phyloP scores from a whole-genome alignment of 164 flowering plant species.

The Dillenia turbinata region DNA sequence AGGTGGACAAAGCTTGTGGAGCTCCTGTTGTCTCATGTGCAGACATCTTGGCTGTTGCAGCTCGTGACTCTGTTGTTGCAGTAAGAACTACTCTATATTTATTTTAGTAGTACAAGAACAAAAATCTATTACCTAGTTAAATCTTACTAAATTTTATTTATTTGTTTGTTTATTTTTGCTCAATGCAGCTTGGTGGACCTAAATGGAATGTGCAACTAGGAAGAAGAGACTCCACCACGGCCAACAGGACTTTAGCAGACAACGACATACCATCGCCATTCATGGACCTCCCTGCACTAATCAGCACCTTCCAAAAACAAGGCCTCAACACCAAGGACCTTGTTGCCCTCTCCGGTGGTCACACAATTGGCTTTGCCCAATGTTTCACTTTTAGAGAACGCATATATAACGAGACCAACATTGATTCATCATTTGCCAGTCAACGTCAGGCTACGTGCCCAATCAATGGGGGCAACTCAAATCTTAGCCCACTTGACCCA shows the following conservation, averaged over 20 bases:
- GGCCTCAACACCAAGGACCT: constrained; percentile 25
- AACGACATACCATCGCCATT: constrained; percentile 23
- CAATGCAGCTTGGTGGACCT: constrained; percentile 18
- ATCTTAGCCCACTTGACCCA: constrained; percentile 17
- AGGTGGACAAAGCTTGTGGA: constrained; percentile 6
- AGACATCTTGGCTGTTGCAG: constrained; percentile 35
- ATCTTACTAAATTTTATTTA: not conserved
- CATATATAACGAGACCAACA: constrained; percentile 18
- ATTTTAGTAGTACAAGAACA: not conserved
- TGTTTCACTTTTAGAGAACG: constrained; percentile 27
- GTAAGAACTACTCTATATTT: constrained; percentile 5
- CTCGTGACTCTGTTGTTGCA: constrained; percentile 29
- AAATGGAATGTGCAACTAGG: constrained; percentile 17
- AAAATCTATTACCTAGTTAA: not conserved
- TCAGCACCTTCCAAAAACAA: constrained; percentile 17
- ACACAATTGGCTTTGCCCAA: constrained; percentile 28
- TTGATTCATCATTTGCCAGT: constrained; percentile 13
- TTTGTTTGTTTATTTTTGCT: not conserved
- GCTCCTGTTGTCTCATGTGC: constrained; percentile 37
- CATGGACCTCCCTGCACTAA: constrained; percentile 18
- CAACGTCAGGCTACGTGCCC: constrained; percentile 29
- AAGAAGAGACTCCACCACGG: constrained; percentile 23
- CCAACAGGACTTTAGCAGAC: constrained; percentile 17
- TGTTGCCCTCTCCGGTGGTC: constrained; percentile 26
- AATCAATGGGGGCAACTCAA: constrained; percentile 14